Conservation (phyloP, 495 filamentous ascomycete species). For the Penicillium antarcticum region DNA sequence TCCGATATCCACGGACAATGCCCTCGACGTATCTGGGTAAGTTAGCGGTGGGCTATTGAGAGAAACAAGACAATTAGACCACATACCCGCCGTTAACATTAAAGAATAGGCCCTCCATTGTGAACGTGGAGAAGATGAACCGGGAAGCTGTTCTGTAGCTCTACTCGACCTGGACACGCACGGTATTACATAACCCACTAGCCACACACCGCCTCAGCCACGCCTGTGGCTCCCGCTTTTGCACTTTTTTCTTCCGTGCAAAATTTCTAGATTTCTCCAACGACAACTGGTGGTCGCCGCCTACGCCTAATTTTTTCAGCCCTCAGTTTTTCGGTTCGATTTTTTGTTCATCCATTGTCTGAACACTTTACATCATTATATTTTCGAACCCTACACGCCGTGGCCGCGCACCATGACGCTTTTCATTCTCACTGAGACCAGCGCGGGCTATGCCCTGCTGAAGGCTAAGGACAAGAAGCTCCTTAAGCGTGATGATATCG, state of each 20-base stretch:
- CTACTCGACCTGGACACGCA: conserved; percentile 11
- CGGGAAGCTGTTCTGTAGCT: conserved; percentile 20
- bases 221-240: conserved; percentile 23
- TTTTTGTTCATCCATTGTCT: background rate
- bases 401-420: conserved; percentile 60
- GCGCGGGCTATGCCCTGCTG: conserved; percentile 94
- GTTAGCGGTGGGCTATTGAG: conserved; percentile 19
- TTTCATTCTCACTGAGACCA: conserved; percentile 86
- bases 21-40: conserved; percentile 82
- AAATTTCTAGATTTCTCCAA: conserved; percentile 32
- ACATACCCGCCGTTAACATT: conserved; percentile 90
- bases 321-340: conserved; percentile 15
- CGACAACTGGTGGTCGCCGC: conserved; percentile 23
- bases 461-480: conserved; percentile 98
- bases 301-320: conserved; percentile 14
- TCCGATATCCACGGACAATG: conserved; percentile 94
- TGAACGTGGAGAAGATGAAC: conserved; percentile 19
- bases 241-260: conserved; percentile 31
- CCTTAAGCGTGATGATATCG: conserved; percentile 76
- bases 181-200: conserved; percentile 23
- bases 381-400: conserved; percentile 26
- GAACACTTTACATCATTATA: conserved; percentile 3
- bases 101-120: conserved; percentile 94
- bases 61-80: background rate
- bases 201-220: conserved; percentile 16